Percentiles rank a stretch among this genome's conserved stretches.
phyloP scores from a whole-genome alignment of 192 early-diverging fungal species.

The Anaeromyces robustus region DNA sequence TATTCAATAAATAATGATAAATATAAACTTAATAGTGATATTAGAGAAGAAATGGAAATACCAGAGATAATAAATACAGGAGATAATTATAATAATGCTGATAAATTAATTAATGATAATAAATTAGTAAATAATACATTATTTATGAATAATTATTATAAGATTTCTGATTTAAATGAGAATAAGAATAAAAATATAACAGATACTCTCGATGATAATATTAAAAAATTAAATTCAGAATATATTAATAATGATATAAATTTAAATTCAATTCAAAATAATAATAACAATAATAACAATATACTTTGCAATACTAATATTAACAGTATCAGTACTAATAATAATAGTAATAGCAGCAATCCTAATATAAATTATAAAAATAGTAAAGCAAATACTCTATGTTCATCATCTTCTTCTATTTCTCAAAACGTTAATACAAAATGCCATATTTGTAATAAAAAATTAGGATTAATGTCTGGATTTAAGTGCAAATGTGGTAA shows the following conservation, averaged over 20 bases:
- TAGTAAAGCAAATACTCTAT: background rate
- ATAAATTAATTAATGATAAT: background rate
- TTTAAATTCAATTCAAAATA: no score
- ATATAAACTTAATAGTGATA: background rate
- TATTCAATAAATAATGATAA: background rate
- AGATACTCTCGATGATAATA: background rate
- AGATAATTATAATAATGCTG: background rate
- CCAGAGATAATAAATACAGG: background rate
- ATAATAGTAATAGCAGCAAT: background rate
- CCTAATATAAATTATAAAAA: background rate
- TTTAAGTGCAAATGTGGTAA: background rate
- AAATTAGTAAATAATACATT: background rate
- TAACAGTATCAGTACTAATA: background rate
- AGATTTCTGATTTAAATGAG: background rate
- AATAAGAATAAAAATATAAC: background rate
- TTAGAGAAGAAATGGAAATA: background rate
- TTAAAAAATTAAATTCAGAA: background rate
- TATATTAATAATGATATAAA: no score
- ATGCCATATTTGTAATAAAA: background rate
- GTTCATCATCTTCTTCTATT: background rate
- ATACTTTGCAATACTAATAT: no score
- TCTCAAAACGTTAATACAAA: background rate
- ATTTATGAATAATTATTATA: background rate
- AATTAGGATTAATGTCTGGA: background rate
- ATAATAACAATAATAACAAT: no score